Base-by-base conservation (phyloP, 2,329 filamentous ascomycete genomes). In the Exophiala aquamarina region DNA sequence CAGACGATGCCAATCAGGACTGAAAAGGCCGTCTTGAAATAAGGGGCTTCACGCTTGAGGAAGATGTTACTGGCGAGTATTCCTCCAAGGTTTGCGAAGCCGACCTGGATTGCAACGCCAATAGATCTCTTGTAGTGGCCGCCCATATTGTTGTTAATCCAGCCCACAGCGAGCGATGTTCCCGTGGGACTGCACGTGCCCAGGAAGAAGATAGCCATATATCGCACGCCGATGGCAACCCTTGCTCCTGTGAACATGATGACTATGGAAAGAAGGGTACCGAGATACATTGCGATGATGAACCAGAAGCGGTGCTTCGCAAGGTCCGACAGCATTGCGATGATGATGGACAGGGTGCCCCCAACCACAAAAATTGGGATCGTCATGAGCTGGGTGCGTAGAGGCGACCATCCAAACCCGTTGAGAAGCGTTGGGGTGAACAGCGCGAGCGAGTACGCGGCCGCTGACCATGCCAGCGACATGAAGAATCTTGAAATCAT, bases 21-120 rank as follows among this genome's bases (percentile, higher is more conserved):
- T 7, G 55, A 54, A 42, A 59, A 63, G 7, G 63, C 64, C 2
- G 60, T 63, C 2, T 31, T 46, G 38, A 63, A 66, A 3, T 39
- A 44, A 2, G 62, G 64, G 4, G 61, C 61, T 40, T 67, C 63
- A 6, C 48, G 48, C 17, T 57, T 43, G 21, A 64, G 55, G 46
- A 63, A 67, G 44, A 67, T 55, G 45, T 65, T 65, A 37, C 64
- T 67, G 6, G 64, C 64, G 23, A 66, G 59, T 3, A 67, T 47
- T 2, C 63, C 63, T 21, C 63, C 63, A 28, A 58, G 60, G 41
- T 66, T 66, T 1, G 63, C 64, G 17, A 66, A 55, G 5, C 64
- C 64, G 19, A 76, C 69, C 66, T 73, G 73, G 17, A 60, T 45
- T 9, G 59, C 62, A 10, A 58, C 37, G n/a, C 55, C 59, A 14